phyloP scores from a whole-genome alignment of 2,329 filamentous ascomycete genomes.

The Colletotrichum plurivorum region DNA sequence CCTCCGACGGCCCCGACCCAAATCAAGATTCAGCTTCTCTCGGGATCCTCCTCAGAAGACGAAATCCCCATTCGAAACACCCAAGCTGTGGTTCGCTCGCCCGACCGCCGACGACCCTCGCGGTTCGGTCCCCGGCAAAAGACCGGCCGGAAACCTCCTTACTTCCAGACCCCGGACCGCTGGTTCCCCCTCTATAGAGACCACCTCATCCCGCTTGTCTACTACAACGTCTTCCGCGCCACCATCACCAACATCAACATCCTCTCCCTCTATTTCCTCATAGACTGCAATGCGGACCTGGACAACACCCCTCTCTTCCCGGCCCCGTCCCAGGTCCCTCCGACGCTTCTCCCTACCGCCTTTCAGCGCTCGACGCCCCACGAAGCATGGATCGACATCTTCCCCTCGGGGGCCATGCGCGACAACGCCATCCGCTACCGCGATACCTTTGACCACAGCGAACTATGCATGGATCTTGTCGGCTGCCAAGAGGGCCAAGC shows the following conservation, averaged over 20 bases:
- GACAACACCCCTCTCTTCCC: constrained; percentile 43
- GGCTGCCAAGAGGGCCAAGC: constrained; percentile 11
- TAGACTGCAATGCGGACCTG: constrained; percentile 36
- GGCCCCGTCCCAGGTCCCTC: constrained; percentile 37
- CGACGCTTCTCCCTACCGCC: constrained; percentile 44
- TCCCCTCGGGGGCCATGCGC: constrained; percentile 48
- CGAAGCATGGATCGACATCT: constrained; percentile 49
- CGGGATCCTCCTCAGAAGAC: background rate
- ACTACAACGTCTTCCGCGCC: constrained; percentile 55
- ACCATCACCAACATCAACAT: constrained; percentile 50
- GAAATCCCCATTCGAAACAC: background rate
- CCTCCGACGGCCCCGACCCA: background rate
- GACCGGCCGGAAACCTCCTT: constrained; percentile 8
- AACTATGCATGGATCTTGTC: constrained; percentile 28
- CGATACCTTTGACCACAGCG: constrained; percentile 17
- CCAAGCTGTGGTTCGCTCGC: background rate
- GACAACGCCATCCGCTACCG: constrained; percentile 46
- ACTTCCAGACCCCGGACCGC: background rate
- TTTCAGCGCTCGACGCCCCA: constrained; percentile 45
- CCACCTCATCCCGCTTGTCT: constrained; percentile 52
- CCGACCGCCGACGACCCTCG: background rate
- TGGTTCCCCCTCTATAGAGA: constrained; percentile 45
- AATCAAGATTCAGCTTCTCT: background rate
- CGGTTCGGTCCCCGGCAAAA: background rate
- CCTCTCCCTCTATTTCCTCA: constrained; percentile 45